Evolutionary conservation across 2,329 filamentous ascomycete genomes (phyloP).

Genomic region (Diaporthe citriasiana): DNA sequence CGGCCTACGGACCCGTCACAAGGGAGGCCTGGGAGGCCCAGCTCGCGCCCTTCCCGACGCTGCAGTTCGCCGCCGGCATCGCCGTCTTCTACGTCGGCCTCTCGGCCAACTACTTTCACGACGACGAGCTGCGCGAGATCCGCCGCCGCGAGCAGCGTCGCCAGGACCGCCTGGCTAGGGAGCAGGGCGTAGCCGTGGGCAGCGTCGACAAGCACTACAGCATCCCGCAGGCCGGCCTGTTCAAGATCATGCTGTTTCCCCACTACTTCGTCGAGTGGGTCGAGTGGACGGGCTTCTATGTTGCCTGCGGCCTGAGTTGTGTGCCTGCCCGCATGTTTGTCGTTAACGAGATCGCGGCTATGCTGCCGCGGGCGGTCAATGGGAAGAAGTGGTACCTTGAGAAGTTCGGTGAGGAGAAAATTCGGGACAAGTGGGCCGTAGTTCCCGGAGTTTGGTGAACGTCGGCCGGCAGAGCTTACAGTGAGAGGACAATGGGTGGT

Average conservation of each 20-base stretch:
- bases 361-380: slow-evolving; percentile 87
- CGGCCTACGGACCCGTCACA: slow-evolving; percentile 81
- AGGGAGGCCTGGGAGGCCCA: slow-evolving; percentile 62
- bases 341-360: slow-evolving; percentile 88
- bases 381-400: slow-evolving; percentile 89
- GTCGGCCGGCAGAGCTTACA: background rate
- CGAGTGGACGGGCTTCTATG: slow-evolving; percentile 92
- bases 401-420: slow-evolving; percentile 87
- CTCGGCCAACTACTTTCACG: slow-evolving; percentile 86
- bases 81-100: slow-evolving; percentile 83
- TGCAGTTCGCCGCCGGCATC: slow-evolving; percentile 74
- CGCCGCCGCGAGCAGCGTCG: slow-evolving; percentile 76
- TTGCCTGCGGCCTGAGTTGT: slow-evolving; percentile 77
- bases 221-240: slow-evolving; percentile 86
- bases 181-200: slow-evolving; percentile 49
- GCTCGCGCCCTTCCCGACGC: slow-evolving; percentile 53
- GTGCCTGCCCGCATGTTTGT: slow-evolving; percentile 85
- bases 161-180: slow-evolving; percentile 61
- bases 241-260: slow-evolving; percentile 86
- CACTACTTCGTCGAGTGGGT: slow-evolving; percentile 98
- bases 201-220: slow-evolving; percentile 86
- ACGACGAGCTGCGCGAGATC: slow-evolving; percentile 91
- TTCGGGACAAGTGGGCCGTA: slow-evolving; percentile 81
- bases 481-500: background rate
- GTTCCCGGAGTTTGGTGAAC: slow-evolving; percentile 64